These are phyloP conservation scores for Cutaneotrichosporon cutaneum DNA, from an alignment of 1,284 basidiomycete genomes.

Conservation along the genomic window DNA sequence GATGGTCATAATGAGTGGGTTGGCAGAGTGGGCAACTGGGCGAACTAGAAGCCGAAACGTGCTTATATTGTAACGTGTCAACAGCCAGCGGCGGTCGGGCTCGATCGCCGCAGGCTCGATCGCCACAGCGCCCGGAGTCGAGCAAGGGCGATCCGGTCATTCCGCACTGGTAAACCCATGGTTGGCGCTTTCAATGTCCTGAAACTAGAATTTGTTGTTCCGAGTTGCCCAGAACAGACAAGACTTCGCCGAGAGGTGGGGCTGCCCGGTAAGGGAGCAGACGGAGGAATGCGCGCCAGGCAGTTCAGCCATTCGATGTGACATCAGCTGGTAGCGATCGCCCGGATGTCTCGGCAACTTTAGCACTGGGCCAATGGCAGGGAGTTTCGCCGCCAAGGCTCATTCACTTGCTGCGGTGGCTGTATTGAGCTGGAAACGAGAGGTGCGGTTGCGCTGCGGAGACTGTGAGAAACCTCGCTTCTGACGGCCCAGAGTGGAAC, in stretches of 20 bases:
- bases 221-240: neutral
- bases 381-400: neutral
- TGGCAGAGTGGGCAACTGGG: neutral
- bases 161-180: neutral
- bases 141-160: neutral
- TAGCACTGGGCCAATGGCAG: neutral
- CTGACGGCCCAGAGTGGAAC: no score
- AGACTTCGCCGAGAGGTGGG: no score
- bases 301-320: neutral
- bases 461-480: no score
- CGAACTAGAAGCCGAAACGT: neutral
- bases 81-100: neutral
- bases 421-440: no score
- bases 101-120: neutral
- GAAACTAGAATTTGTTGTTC: neutral
- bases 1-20: constrained; percentile 17
- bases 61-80: neutral
- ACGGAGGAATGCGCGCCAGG: neutral
- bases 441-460: no score
- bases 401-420: neutral
- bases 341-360: neutral
- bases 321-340: neutral
- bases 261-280: neutral
- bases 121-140: neutral
- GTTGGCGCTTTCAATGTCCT: neutral